Evolutionary conservation across 2,329 filamentous ascomycete genomes (phyloP).

Genomic region (Colletotrichum chlorophyti): DNA sequence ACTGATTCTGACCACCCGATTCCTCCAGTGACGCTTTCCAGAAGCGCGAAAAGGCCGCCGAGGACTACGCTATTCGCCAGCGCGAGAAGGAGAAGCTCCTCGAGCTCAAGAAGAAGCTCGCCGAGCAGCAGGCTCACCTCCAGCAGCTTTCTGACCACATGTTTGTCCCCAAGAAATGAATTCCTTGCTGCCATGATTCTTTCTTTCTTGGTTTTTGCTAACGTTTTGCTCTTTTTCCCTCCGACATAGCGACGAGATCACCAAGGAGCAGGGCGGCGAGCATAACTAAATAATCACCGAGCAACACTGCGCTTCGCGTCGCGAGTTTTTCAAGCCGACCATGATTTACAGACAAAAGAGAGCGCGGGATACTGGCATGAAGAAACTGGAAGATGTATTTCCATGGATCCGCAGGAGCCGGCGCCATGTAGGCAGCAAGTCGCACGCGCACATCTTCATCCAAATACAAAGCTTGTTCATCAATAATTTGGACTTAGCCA

Average conservation of each 20-base stretch:
- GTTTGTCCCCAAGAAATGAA: conserved; percentile 55
- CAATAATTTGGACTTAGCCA: conserved; percentile 5
- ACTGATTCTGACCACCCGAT: conserved; percentile 25
- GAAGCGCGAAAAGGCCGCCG: conserved; percentile 86
- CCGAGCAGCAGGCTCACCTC: conserved; percentile 82
- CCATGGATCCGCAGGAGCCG: conserved; percentile 13
- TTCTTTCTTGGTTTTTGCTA: background rate
- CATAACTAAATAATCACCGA: conserved; percentile 56
- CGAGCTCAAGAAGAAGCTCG: conserved; percentile 75
- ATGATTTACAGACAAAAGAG: no score
- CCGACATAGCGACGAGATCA: conserved; percentile 73
- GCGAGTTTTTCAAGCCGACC: background rate
- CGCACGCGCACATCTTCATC: background rate
- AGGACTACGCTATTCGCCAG: conserved; percentile 84
- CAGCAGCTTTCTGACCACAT: conserved; percentile 87
- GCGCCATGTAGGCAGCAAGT: background rate
- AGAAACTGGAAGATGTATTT: conserved; percentile 5
- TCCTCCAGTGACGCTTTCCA: conserved; percentile 83
- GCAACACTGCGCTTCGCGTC: background rate
- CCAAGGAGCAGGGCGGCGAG: conserved; percentile 75
- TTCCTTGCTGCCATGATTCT: background rate
- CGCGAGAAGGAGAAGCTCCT: conserved; percentile 91
- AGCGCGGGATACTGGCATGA: background rate
- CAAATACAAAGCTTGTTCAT: conserved; percentile 27
- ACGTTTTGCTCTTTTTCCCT: conserved; percentile 7